These are phyloP conservation scores for Globisporangium mamillatum DNA, from an alignment of 352 stramenopile species.

Conservation along the genomic window DNA sequence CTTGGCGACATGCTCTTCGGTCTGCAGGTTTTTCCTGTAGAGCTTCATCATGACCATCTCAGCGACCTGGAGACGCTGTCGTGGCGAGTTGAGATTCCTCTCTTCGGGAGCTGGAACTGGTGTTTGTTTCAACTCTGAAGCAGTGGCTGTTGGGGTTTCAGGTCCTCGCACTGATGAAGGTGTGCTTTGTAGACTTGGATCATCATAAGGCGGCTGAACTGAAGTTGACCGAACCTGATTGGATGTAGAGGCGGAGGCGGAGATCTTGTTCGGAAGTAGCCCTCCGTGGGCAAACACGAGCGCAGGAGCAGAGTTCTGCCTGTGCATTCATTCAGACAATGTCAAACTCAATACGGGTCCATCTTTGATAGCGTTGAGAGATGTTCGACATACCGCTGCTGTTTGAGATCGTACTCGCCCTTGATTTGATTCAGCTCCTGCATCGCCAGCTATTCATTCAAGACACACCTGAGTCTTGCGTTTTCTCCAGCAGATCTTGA, in stretches of 20 bases:
- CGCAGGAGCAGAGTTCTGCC: slow-evolving; percentile 26
- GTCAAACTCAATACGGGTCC: neutral
- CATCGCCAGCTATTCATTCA: slow-evolving; percentile 33
- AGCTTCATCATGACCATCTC: slow-evolving; percentile 65
- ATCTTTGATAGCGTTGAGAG: neutral
- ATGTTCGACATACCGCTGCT: slow-evolving; percentile 24
- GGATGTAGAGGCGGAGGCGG: neutral
- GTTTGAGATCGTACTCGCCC: slow-evolving; percentile 30
- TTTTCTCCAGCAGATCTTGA: neutral
- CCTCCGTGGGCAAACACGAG: slow-evolving; percentile 10
- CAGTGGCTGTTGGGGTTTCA: neutral
- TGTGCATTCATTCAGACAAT: slow-evolving; percentile 5
- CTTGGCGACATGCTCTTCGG: slow-evolving; percentile 28
- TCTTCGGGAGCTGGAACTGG: neutral
- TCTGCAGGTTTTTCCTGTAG: slow-evolving; percentile 48
- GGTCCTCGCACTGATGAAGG: neutral
- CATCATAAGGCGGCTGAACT: neutral
- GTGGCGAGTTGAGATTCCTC: slow-evolving; percentile 34
- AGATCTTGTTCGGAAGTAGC: neutral
- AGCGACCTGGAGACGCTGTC: slow-evolving; percentile 42
- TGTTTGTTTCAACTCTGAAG: neutral
- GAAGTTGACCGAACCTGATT: neutral
- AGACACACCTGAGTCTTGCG: neutral
- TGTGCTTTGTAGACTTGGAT: neutral
- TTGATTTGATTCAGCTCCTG: slow-evolving; percentile 52